Conservation (phyloP, 2,329 filamentous ascomycete genomes). For the Pseudocercospora vitis region DNA sequence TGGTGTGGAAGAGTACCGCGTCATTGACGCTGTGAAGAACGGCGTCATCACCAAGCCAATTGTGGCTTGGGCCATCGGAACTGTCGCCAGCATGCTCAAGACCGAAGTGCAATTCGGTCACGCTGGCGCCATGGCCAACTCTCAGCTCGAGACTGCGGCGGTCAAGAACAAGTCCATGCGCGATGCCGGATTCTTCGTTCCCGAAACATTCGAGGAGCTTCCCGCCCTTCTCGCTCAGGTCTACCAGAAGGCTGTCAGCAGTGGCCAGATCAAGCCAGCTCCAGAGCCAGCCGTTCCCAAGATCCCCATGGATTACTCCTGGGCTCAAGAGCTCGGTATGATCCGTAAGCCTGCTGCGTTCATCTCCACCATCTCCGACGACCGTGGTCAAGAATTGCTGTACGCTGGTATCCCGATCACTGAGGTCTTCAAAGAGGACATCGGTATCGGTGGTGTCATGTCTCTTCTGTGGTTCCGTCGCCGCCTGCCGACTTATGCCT, state of each 20-base stretch:
- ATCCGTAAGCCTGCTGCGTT: slow-evolving; percentile 99
- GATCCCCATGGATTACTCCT: slow-evolving; percentile 99
- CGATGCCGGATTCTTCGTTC: slow-evolving; percentile 91
- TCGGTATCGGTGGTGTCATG: slow-evolving; percentile 99
- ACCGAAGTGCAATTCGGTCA: slow-evolving; percentile 99
- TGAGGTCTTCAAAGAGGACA: slow-evolving; percentile 99
- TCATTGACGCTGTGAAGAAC: slow-evolving; percentile 95
- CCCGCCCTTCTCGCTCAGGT: slow-evolving; percentile 73
- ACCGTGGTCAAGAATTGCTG: slow-evolving; percentile 98
- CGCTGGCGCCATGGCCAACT: slow-evolving; percentile 98
- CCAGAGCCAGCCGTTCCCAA: slow-evolving; percentile 92
- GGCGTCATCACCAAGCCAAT: slow-evolving; percentile 97
- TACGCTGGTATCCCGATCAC: slow-evolving; percentile 99
- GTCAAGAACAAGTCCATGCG: slow-evolving; percentile 97
- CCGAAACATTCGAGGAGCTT: slow-evolving; percentile 95
- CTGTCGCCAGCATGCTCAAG: slow-evolving; percentile 99
- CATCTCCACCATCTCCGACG: slow-evolving; percentile 99
- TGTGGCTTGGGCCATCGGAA: slow-evolving; percentile 98
- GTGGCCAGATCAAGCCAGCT: slow-evolving; percentile 81
- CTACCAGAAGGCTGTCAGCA: slow-evolving; percentile 83
- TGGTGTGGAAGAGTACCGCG: slow-evolving; percentile 99
- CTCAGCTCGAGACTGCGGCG: slow-evolving; percentile 93
- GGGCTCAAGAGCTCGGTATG: slow-evolving; percentile 98
- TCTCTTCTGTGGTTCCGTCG: slow-evolving; percentile 99
- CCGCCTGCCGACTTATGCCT: slow-evolving; percentile 90